A percentile compares a stretch with the other conserved stretches of the same genome.
Evolutionary conservation across 108 stramenopile species (phyloP).

Genomic region (Epithemia pelagica): DNA sequence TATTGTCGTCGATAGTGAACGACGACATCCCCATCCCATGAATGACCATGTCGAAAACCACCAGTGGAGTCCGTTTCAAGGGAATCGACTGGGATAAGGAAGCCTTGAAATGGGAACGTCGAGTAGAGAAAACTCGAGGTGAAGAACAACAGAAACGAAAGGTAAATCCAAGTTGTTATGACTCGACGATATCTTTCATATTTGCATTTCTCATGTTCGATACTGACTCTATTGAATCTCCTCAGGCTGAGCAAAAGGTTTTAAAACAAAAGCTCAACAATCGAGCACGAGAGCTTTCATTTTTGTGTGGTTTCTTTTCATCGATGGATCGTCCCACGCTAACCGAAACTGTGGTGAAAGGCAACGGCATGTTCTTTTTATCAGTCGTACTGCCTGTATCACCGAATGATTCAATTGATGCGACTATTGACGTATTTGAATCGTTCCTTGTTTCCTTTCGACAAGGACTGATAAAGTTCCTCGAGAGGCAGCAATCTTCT

Average conservation of each 20-base stretch:
- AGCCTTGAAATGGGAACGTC: background rate
- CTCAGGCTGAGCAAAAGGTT: background rate
- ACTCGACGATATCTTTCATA: too few species aligned
- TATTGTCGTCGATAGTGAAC: too few species aligned
- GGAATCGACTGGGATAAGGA: background rate
- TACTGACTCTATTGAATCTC: background rate
- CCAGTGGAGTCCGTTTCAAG: background rate
- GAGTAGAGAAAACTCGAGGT: background rate
- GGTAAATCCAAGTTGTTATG: too few species aligned
- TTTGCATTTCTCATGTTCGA: too few species aligned
- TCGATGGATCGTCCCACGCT: background rate
- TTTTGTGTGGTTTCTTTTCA: background rate
- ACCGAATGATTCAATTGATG: background rate
- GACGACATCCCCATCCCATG: too few species aligned
- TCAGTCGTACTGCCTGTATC: background rate
- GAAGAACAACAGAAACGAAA: constrained; percentile 5
- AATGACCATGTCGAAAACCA: too few species aligned
- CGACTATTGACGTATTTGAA: background rate
- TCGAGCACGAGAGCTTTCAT: background rate
- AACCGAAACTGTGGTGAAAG: background rate
- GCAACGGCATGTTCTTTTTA: background rate
- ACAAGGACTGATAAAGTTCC: background rate
- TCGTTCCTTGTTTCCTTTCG: background rate
- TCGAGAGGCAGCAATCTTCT: background rate
- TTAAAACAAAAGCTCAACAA: background rate